Percentiles rank a stretch among this genome's conserved stretches.
phyloP scores from a whole-genome alignment of 1,139 yeast species.

The Oligophagozyma castellii region DNA sequence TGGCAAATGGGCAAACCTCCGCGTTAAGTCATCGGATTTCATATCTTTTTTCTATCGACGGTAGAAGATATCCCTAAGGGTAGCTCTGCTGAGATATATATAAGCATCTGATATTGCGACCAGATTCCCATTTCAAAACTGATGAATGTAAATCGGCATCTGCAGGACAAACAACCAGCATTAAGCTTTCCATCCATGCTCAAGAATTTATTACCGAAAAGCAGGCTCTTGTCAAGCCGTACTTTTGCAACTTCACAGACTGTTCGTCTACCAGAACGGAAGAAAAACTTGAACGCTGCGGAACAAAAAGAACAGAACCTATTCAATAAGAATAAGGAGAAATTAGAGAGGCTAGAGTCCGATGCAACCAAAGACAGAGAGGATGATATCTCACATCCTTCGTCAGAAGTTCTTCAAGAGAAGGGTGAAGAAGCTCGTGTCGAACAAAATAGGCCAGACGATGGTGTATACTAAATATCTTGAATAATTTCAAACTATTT shows the following conservation, averaged over 20 bases:
- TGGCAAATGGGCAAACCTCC: no score
- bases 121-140: no score
- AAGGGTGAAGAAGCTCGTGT: conserved; percentile 22
- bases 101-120: no score
- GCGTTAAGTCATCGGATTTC: no score
- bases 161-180: no score
- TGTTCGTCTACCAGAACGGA: conserved; percentile 2
- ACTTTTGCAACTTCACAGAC: neutral
- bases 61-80: no score
- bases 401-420: conserved; percentile 13
- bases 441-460: conserved; percentile 25
- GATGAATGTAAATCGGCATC: no score
- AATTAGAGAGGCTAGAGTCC: conserved; percentile 17
- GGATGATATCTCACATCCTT: conserved; percentile 9
- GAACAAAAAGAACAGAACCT: conserved; percentile 16
- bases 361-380: conserved; percentile 7
- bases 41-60: no score
- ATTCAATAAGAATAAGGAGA: conserved; percentile 17
- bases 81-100: no score
- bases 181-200: no score
- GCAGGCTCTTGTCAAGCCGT: neutral
- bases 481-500: neutral
- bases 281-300: conserved; percentile 9
- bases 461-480: conserved; percentile 19
- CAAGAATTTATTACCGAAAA: no score